Evolutionary conservation across 257 asterid genomes (phyloP), one percentile per base, ranked within the genome.

Genomic region (Ilex aquifolium): DNA sequence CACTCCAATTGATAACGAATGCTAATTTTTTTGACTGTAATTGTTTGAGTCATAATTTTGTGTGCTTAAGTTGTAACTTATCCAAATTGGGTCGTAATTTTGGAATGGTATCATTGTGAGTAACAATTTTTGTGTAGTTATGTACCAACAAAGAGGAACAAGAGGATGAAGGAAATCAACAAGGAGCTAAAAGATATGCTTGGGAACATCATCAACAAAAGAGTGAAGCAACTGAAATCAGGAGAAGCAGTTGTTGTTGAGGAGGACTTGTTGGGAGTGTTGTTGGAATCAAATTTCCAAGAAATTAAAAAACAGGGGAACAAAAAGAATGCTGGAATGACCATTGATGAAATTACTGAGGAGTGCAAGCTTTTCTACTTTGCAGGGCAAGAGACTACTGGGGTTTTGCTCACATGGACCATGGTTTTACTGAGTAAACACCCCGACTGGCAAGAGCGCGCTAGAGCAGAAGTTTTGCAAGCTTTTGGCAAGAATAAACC

Each of bases 141-240:
- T 21, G 52, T 80, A 0, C 89, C 86, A 15, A 80, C 77, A 0
- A 73, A 66, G 40, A 76, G 77, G 17, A 83, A 83, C 72, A 75
- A 53, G 46, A 72, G 80, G 56, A 75, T 74, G 79, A 64, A 44
- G 39, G 69, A 62, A 6, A 70, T 66, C 40, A 52, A 79, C 48
- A 62, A 55, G 8, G 86, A 77, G 63, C 72, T 75, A 2, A 51
- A 65, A 6, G 69, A 69, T 7, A 44, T 71, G 65, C 31, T 80
- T 39, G 63, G 72, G 77, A 72, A 67, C 2, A 75, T 83, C 8
- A 68, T 83, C 65, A 32, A 56, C 69, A 65, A 71, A 16, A 68
- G 86, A 60, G 69, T 57, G 56, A 64, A 65, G 64, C 79, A 71
- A 7, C 65, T 75, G 69, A 63, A 54, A 40, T 63, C 44, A 1